Evolutionary conservation across 225 moss, liverwort and hornwort species (phyloP), one percentile per base, ranked within the genome.

Genomic region (Marchantia polymorpha): DNA sequence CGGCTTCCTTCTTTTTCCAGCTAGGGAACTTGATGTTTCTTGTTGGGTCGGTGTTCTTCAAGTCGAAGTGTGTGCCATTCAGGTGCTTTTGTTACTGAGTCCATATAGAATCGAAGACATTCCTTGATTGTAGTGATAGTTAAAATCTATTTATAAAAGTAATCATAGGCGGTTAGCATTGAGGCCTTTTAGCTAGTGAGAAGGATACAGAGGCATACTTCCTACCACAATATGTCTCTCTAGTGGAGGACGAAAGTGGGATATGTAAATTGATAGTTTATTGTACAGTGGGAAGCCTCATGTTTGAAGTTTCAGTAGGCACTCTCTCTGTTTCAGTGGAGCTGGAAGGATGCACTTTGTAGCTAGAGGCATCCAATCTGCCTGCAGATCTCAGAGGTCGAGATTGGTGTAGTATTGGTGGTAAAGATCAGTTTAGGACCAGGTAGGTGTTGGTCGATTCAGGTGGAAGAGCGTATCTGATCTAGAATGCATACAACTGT

Each of bases 271-370:
- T 77, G 20, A 8, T 60, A 9, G 26, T 4, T 51, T 13, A 6
- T 12, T 77, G 77, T 77, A 77, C 26, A 77, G 77, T 77, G n/a
- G 49, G 17, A 22, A 64, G 12, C 64, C 19, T 76, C 60, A 11
- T 55, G 73, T 55, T 17, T 54, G 26, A 23, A 23, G n/a, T 71
- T 26, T 74, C 8, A 26, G 73, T 59, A 75, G 74, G 55, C 13
- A 74, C 56, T 9, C 23, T 12, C 25, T 72, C 30, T 67, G 8
- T 67, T 14, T 14, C 30, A 7, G 12, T n/a, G 9, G 51, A 52
- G 9, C 53, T n/a, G 52, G 29, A 54, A 29, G 26, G 73, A 9
- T 73, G 53, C 27, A 48, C 29, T 54, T 54, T 25, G 27, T 27
- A 54, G 52, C 27, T 73, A 30, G 59, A 46, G 75, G 29, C 25